Conservation (phyloP, 2,329 filamentous ascomycete genomes). For the Akanthomyces muscarius region DNA sequence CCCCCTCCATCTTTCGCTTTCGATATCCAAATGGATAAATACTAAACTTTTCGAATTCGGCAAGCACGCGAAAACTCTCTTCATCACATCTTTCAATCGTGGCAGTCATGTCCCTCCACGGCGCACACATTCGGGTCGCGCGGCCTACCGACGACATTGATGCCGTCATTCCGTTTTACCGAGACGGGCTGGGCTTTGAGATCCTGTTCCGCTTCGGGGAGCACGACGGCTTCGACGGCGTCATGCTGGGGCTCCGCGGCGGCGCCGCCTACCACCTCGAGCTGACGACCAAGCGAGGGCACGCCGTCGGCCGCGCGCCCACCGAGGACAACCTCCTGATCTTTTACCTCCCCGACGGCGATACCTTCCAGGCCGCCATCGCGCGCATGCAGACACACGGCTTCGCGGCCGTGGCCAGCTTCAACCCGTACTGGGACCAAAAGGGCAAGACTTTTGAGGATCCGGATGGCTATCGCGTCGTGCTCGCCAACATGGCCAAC, state of each 20-base stretch:
- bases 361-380: slow-evolving; percentile 29
- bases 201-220: slow-evolving; percentile 31
- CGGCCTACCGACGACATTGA: slow-evolving; percentile 38
- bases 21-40: background rate
- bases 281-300: slow-evolving; percentile 34
- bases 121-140: slow-evolving; percentile 37
- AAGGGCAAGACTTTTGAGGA: slow-evolving; percentile 43
- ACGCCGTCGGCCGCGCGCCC: slow-evolving; percentile 34
- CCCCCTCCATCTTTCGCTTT: background rate
- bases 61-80: background rate
- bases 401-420: slow-evolving; percentile 33
- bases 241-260: slow-evolving; percentile 38
- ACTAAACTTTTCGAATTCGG: background rate
- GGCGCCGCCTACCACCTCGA: slow-evolving; percentile 40
- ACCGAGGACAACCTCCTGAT: slow-evolving; percentile 42
- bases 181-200: slow-evolving; percentile 37
- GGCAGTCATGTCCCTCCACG: background rate
- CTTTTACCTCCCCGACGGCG: slow-evolving; percentile 37
- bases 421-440: slow-evolving; percentile 43
- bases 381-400: slow-evolving; percentile 33
- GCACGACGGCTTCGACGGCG: slow-evolving; percentile 38
- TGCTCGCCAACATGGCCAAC: slow-evolving; percentile 33
- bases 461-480: slow-evolving; percentile 42
- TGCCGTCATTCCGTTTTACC: slow-evolving; percentile 39
- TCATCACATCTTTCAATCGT: background rate